Evolutionary conservation across 164 flowering plant species (phyloP), one percentile per base, ranked within the genome.

Genomic region (Berberis vulgaris): DNA sequence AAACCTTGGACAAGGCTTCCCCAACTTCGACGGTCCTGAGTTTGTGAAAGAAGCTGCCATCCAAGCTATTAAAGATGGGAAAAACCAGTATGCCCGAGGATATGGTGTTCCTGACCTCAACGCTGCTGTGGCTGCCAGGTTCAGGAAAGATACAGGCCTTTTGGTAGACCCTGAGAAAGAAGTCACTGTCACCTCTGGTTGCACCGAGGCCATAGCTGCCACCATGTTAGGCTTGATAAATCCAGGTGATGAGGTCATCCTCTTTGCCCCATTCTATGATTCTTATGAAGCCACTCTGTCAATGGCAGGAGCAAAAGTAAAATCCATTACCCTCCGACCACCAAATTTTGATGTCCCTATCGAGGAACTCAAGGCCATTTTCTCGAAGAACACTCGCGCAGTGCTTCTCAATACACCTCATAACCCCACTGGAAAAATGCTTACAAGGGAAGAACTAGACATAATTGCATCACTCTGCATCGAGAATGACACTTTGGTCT

Each of bases 141-240:
- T 94, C 75, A 75, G 77, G 76, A 89, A 85, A 70, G 99, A 94
- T 67, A 76, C 87, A 4, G 96, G 96, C 26, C 82, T 94, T 26
- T 74, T 73, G 60, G 88, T 94, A 13, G 91, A 91, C 72, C 97
- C 99, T 5, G 97, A 94, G 69, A 91, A 82, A 68, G 97, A 94
- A 83, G 82, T 94, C 41, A 91, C 99, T 1, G 85, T 91, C 67
- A 94, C 99, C 41, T 91, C 97, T 43, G 97, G 99, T 39, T 94
- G 99, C 82, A 94, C 97, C 12, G 99, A 94, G 79, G 99, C 97
- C 13, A 94, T 94, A 59, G 96, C 97, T 49, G 97, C 99, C n/a
- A 84, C 96, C 59, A 82, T 91, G 47, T 78, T 94, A 56, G 99
- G 99, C 12, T 72, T 94, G 73, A 89, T 94, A 74, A 83, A 94